Conservation (phyloP, 352 stramenopile genomes). For the Phytophthora fragariae region DNA sequence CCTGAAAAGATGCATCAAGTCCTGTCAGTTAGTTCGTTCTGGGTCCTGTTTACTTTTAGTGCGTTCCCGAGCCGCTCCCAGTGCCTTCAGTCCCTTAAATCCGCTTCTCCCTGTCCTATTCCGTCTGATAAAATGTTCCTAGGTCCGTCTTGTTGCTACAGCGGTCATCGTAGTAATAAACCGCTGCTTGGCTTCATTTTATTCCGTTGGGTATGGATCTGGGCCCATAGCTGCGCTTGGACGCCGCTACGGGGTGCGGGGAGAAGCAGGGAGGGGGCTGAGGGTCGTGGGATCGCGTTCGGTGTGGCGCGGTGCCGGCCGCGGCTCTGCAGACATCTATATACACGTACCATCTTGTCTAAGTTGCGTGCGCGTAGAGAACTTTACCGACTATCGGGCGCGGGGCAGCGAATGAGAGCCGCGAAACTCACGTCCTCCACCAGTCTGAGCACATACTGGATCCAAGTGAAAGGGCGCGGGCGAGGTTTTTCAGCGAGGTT, state of each 20-base stretch:
- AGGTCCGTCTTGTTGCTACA: slow-evolving; percentile 19
- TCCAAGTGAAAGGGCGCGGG: slow-evolving; percentile 26
- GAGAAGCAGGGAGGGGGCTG: slow-evolving; percentile 13
- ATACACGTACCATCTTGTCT: slow-evolving; percentile 48
- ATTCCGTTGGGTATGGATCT: not conserved
- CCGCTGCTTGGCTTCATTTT: slow-evolving; percentile 27
- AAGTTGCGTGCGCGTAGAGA: slow-evolving; percentile 29
- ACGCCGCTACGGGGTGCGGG: not conserved
- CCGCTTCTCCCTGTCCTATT: slow-evolving; percentile 1
- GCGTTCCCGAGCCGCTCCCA: not conserved
- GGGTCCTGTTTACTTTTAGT: not conserved
- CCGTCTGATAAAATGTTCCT: slow-evolving; percentile 2
- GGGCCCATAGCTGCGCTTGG: not conserved
- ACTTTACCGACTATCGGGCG: slow-evolving; percentile 52
- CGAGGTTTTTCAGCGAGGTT: slow-evolving; percentile 19
- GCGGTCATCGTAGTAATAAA: slow-evolving; percentile 17
- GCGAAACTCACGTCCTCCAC: slow-evolving; percentile 50
- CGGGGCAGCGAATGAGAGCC: slow-evolving; percentile 44
- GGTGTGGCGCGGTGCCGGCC: not conserved
- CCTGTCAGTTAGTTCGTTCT: slow-evolving; percentile 16
- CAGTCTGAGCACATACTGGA: slow-evolving; percentile 52
- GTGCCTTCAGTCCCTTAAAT: slow-evolving; percentile 22
- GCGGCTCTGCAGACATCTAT: slow-evolving; percentile 3
- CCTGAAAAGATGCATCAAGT: slow-evolving; percentile 36
- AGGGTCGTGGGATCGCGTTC: slow-evolving; percentile 1